Conservation (phyloP, 2,329 filamentous ascomycete species). For the Nannizzia gypsea region DNA sequence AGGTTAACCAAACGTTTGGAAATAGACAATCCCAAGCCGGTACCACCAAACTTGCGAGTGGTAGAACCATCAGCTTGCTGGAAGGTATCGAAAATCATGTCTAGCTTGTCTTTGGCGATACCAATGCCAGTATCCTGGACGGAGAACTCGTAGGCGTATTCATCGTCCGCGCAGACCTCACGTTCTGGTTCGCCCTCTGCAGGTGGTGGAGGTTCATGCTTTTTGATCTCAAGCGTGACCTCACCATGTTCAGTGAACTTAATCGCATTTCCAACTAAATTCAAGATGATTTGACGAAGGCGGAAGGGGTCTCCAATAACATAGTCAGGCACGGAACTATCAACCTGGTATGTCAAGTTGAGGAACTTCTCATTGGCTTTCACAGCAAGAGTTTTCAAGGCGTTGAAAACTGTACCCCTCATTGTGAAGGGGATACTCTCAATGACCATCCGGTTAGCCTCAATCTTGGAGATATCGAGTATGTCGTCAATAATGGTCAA, state of each 20-base stretch:
- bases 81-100: constrained; percentile 97
- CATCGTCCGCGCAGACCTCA: constrained; percentile 54
- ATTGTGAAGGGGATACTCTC: constrained; percentile 95
- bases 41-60: constrained; percentile 90
- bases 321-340: constrained; percentile 85
- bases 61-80: constrained; percentile 96
- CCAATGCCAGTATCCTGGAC: constrained; percentile 95
- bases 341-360: constrained; percentile 84
- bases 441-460: constrained; percentile 95
- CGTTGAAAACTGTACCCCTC: constrained; percentile 90
- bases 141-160: constrained; percentile 91
- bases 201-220: neutral
- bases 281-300: constrained; percentile 89
- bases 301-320: constrained; percentile 95
- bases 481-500: constrained; percentile 89
- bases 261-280: constrained; percentile 94
- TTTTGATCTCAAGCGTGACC: constrained; percentile 74
- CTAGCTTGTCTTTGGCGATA: constrained; percentile 87
- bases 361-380: constrained; percentile 94
- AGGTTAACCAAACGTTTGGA: constrained; percentile 89
- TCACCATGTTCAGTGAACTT: constrained; percentile 97
- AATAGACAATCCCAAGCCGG: constrained; percentile 84
- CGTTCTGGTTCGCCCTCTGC: constrained; percentile 48
- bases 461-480: constrained; percentile 62
- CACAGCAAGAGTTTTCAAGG: constrained; percentile 89